Conservation (phyloP, 768 basidiomycete genomes). For the Trametes coccinea region DNA sequence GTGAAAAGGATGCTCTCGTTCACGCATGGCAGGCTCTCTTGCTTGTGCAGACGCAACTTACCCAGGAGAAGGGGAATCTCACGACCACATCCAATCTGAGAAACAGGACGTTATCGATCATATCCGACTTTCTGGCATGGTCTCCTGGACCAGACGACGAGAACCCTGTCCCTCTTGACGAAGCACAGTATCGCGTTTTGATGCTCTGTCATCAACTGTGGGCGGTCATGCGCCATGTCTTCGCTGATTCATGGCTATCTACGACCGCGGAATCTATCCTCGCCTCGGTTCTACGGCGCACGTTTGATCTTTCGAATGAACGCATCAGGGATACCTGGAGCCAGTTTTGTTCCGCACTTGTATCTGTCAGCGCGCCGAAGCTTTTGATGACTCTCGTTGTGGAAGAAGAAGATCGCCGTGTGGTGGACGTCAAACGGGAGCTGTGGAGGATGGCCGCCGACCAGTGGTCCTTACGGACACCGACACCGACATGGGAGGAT, state of each 20-base stretch:
- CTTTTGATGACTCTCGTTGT: constrained; percentile 39
- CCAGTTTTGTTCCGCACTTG: constrained; percentile 47
- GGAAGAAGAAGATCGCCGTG: constrained; percentile 30
- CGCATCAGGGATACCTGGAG: constrained; percentile 47
- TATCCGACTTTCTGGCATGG: constrained; percentile 39
- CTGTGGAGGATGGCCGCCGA: constrained; percentile 51
- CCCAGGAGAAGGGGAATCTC: constrained; percentile 40
- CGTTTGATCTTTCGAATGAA: constrained; percentile 43
- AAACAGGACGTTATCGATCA: constrained; percentile 34
- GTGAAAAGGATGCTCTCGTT: constrained; percentile 40
- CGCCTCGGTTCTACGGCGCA: constrained; percentile 42
- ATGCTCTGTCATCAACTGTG: constrained; percentile 48
- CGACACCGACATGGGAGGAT: constrained; percentile 40
- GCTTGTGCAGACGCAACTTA: constrained; percentile 48
- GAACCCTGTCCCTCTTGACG: background rate
- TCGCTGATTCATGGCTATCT: constrained; percentile 41
- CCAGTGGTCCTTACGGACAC: constrained; percentile 31
- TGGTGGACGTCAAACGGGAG: constrained; percentile 40
- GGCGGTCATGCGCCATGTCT: constrained; percentile 51
- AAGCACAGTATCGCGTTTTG: constrained; percentile 27
- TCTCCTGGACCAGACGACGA: background rate
- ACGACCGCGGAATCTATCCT: constrained; percentile 49
- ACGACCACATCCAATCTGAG: constrained; percentile 38
- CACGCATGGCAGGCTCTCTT: constrained; percentile 58
- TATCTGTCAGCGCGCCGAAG: constrained; percentile 43